A percentile compares a stretch with the other conserved stretches of the same genome.
Conservation (phyloP, 768 basidiomycete genomes). For the Tulasnella sp. region DNA sequence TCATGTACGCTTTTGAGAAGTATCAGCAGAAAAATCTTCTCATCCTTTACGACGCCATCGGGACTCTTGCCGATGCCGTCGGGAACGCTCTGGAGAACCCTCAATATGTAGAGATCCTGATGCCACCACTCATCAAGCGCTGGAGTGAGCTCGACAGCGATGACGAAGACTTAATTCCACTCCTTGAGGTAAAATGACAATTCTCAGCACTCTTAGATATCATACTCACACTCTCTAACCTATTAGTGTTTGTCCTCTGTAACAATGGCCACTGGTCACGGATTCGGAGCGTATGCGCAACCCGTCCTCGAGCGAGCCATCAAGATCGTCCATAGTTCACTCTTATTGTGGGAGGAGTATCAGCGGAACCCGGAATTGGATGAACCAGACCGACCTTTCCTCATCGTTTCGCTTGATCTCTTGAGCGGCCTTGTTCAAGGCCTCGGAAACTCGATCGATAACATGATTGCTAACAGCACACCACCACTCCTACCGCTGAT, state of each 20-base stretch:
- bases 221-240: slow-evolving; percentile 5
- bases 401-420: slow-evolving; percentile 95
- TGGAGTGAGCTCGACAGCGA: slow-evolving; percentile 89
- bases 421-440: slow-evolving; percentile 94
- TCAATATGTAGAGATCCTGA: slow-evolving; percentile 82
- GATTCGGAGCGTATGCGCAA: slow-evolving; percentile 78
- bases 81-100: slow-evolving; percentile 78
- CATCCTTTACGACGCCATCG: slow-evolving; percentile 97
- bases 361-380: slow-evolving; percentile 84
- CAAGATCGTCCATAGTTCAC: slow-evolving; percentile 68
- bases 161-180: slow-evolving; percentile 84
- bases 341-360: slow-evolving; percentile 77
- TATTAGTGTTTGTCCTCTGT: slow-evolving; percentile 90
- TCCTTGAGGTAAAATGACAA: slow-evolving; percentile 65
- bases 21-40: slow-evolving; percentile 99
- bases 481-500: slow-evolving; percentile 75
- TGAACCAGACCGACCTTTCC: slow-evolving; percentile 93
- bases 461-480: slow-evolving; percentile 53
- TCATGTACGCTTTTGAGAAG: slow-evolving; percentile 93
- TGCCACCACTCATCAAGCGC: slow-evolving; percentile 84
- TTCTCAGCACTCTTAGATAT: not conserved
- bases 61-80: slow-evolving; percentile 94
- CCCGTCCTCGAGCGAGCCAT: slow-evolving; percentile 90
- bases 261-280: slow-evolving; percentile 84
- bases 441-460: slow-evolving; percentile 64